Percentiles rank a stretch among this genome's conserved stretches.
Evolutionary conservation across 148 eudicot species (phyloP).

Genomic region (Limonium bicolor): DNA sequence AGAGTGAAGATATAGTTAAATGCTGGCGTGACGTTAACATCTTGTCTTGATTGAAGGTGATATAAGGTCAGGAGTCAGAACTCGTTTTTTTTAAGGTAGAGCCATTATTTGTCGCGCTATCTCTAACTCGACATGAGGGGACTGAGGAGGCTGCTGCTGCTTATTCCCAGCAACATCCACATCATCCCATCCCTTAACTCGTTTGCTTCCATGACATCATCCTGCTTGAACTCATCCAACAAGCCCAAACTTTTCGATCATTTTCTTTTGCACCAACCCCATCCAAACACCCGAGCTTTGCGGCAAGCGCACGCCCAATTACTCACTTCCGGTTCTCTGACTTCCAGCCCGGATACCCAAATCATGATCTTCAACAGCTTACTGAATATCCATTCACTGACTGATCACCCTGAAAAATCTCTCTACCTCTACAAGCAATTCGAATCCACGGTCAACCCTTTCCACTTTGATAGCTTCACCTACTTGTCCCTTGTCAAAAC

Average conservation of each 20-base stretch:
- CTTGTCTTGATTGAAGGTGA: too few species aligned
- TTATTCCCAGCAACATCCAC: too few species aligned
- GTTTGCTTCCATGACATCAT: too few species aligned
- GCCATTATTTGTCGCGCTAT: too few species aligned
- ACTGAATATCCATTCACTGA: constrained; percentile 34
- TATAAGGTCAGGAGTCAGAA: too few species aligned
- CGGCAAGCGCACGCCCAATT: constrained; percentile 46
- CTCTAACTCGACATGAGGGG: too few species aligned
- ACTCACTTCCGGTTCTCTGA: constrained; percentile 11
- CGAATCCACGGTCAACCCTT: neutral
- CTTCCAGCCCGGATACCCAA: constrained; percentile 4
- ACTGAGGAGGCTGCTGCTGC: too few species aligned
- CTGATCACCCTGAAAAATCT: constrained; percentile 31
- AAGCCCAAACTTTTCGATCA: constrained; percentile 9
- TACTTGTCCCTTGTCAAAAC: constrained; percentile 52
- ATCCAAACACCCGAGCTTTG: constrained; percentile 16
- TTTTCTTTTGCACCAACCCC: constrained; percentile 16
- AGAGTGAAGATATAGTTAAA: too few species aligned
- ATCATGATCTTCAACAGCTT: constrained; percentile 24
- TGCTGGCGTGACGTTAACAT: too few species aligned
- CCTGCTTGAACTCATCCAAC: neutral
- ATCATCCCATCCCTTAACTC: too few species aligned
- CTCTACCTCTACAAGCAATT: constrained; percentile 32
- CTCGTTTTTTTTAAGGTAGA: too few species aligned
- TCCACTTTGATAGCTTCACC: constrained; percentile 35